phyloP scores from a whole-genome alignment of 208 protist genomes.

The Leishmania gerbilli region DNA sequence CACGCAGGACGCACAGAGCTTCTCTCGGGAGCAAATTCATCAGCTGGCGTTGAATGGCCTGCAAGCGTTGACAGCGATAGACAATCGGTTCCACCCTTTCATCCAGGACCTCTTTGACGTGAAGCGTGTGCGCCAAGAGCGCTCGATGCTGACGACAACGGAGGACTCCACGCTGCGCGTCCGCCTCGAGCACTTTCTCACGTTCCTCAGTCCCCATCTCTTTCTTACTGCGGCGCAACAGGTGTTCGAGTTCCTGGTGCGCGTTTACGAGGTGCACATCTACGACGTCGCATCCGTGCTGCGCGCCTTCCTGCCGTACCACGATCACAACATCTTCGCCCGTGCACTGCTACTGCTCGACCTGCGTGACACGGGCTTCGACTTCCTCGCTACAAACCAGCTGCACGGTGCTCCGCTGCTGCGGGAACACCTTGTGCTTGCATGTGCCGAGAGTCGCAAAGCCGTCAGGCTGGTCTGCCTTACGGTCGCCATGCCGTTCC shows the following conservation, averaged over 20 bases:
- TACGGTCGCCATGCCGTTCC: constrained; percentile 51
- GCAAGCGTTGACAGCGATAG: constrained; percentile 69
- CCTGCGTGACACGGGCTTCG: constrained; percentile 84
- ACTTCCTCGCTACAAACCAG: constrained; percentile 83
- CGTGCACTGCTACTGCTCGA: constrained; percentile 79
- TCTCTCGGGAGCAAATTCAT: constrained; percentile 86
- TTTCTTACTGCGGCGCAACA: constrained; percentile 87
- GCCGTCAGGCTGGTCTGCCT: constrained; percentile 71
- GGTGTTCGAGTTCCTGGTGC: constrained; percentile 87
- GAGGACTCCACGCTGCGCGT: constrained; percentile 46
- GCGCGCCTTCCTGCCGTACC: constrained; percentile 80
- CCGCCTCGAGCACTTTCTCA: constrained; percentile 67
- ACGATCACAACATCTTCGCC: constrained; percentile 88
- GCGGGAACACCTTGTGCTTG: constrained; percentile 71
- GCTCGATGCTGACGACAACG: constrained; percentile 45
- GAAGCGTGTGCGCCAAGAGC: constrained; percentile 65
- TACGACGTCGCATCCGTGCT: constrained; percentile 78
- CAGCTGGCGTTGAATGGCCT: constrained; percentile 77
- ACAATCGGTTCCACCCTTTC: constrained; percentile 87
- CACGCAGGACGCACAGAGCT: constrained; percentile 66
- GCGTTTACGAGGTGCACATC: constrained; percentile 85
- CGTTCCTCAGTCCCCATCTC: constrained; percentile 81
- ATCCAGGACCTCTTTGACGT: constrained; percentile 67
- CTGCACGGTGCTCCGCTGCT: constrained; percentile 74
- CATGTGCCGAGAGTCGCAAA: constrained; percentile 75